Base-by-base conservation (phyloP, 1,284 basidiomycete genomes). In the Tremellales sp. region DNA sequence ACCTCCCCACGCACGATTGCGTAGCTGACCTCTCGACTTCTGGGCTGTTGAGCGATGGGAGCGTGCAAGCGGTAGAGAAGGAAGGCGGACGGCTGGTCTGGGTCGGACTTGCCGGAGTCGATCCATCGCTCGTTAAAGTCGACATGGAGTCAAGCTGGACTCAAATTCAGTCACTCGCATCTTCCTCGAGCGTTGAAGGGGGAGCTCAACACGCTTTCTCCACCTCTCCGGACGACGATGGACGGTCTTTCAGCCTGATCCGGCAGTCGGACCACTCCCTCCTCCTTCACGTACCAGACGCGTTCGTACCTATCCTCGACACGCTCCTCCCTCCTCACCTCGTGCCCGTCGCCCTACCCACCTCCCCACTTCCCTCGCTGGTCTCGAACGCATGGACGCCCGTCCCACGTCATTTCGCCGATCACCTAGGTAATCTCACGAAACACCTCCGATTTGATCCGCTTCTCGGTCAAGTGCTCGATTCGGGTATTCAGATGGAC, bases 401-500 rank as follows among this genome's bases (percentile, higher is more conserved):
- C 4, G 65, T 74, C 1, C 68, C 65, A 1, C 35, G 58, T 22
- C 44, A 65, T 19, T 59, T 65, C 42, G 64, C 62, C 19, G 54
- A 63, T 29, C 54, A 69, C 53, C 62, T 76, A 19, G 64, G 59
- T 3, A 68, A 73, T 23, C 47, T 75, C 45, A 74, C 71, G 6
- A 42, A 53, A n/a, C 35, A 60, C 27, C 58, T 75, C 27, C 60
- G 60, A 43, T 72, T 70, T 47, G 58, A 60, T 6, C 53, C 71
- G 31, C 46, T 56, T 43, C 50, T 73, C 17, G 66, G 69, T 46
- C 52, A 45, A 25, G 58, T 73, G 39, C 41, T 89, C 23, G 78
- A 81, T 6, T 61, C 82, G 77, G 59, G 79, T 84, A 51, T 87
- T 81, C 42, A 65, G 82, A 29, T 67, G 7, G 59, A 79, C 5